Percentiles rank a stretch among this genome's conserved stretches.
Evolutionary conservation across 176 grass and related monocot species (phyloP).

Genomic region (Rhynchospora tenuis): DNA sequence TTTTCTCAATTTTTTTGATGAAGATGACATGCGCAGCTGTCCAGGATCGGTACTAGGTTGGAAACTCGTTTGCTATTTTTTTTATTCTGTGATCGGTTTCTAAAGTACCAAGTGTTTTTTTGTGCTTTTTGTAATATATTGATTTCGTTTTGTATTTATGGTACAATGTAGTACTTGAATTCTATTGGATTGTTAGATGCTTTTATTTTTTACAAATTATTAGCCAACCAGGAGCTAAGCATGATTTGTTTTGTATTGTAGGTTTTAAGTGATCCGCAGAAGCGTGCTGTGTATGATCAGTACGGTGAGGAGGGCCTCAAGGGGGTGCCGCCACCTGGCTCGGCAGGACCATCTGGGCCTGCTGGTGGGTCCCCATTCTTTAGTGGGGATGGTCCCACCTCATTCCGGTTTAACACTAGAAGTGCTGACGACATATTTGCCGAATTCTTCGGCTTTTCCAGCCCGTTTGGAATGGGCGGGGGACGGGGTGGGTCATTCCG

Average conservation of each 20-base stretch:
- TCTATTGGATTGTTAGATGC: not conserved
- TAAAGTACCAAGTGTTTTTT: not conserved
- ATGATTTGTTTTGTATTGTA: conserved; percentile 12
- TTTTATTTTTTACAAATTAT: not conserved
- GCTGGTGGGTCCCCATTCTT: conserved; percentile 26
- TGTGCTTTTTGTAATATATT: not conserved
- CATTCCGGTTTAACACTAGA: conserved; percentile 61
- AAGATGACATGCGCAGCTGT: conserved; percentile 10
- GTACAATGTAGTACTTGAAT: not conserved
- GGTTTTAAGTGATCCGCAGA: conserved; percentile 78
- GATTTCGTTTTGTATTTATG: not conserved
- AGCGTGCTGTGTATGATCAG: conserved; percentile 64
- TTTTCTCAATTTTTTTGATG: not conserved
- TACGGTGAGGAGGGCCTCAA: conserved; percentile 80
- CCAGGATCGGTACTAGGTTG: not conserved
- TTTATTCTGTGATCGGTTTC: not conserved
- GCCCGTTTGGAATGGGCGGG: conserved; percentile 38
- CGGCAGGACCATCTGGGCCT: conserved; percentile 38
- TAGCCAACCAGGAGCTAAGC: not conserved
- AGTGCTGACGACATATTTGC: conserved; percentile 72
- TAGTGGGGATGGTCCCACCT: conserved; percentile 25
- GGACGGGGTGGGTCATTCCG: conserved; percentile 30
- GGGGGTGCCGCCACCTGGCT: conserved; percentile 45
- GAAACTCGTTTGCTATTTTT: not conserved
- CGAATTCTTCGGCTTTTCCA: conserved; percentile 68